These are phyloP conservation scores for Hirsutella rhossiliensis DNA, from an alignment of 2,329 filamentous ascomycete species.

Conservation along the genomic window DNA sequence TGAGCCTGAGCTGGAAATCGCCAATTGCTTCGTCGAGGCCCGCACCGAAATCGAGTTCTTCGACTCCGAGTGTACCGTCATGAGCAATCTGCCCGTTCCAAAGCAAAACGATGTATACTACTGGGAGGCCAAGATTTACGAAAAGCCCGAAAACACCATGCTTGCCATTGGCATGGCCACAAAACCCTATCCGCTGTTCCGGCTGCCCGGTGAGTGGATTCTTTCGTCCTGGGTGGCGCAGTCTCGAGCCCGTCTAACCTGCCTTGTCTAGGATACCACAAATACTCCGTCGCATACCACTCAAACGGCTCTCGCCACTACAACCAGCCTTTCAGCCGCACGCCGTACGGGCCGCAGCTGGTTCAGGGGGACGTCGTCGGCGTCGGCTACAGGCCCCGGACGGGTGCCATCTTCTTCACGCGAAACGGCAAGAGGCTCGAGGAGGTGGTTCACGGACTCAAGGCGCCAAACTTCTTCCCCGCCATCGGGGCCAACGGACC, in stretches of 20 bases:
- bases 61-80: conserved; percentile 92
- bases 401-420: conserved; percentile 93
- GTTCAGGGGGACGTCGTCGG: conserved; percentile 94
- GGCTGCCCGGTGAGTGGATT: conserved; percentile 64
- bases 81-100: conserved; percentile 90
- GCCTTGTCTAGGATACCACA: conserved; percentile 60
- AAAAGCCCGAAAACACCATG: conserved; percentile 81
- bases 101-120: conserved; percentile 99
- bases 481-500: conserved; percentile 94
- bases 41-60: conserved; percentile 98
- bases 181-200: conserved; percentile 91
- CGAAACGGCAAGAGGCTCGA: conserved; percentile 96
- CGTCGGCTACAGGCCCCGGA: conserved; percentile 87
- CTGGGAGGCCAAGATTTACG: conserved; percentile 98
- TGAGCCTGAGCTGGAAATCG: conserved; percentile 96
- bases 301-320: conserved; percentile 78
- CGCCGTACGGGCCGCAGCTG: conserved; percentile 69
- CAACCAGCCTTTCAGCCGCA: conserved; percentile 81
- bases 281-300: conserved; percentile 81
- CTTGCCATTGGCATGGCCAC: conserved; percentile 91
- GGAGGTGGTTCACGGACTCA: conserved; percentile 84
- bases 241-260: not conserved
- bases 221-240: not conserved
- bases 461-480: conserved; percentile 94
- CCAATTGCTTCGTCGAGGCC: conserved; percentile 95